Conservation (phyloP, 2,329 filamentous ascomycete species). For the Sporothrix phasma region DNA sequence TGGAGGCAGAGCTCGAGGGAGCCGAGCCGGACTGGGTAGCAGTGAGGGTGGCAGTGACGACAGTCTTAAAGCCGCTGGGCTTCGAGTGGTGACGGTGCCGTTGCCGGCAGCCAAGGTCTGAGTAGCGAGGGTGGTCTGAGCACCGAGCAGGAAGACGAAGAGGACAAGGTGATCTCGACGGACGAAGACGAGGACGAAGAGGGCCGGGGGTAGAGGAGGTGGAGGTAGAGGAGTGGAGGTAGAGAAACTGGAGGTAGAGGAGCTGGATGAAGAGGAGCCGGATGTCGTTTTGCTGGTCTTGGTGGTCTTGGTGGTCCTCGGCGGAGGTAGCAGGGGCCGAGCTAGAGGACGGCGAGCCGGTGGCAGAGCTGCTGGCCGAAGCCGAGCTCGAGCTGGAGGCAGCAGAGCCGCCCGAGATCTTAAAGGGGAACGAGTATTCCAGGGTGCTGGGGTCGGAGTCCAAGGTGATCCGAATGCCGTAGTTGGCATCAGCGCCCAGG, state of each 20-base stretch:
- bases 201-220: too few relatives aligned
- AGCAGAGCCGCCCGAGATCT: conserved; percentile 32
- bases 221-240: too few relatives aligned
- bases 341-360: conserved; percentile 13
- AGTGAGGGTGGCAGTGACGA: conserved; percentile 22
- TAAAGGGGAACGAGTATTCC: conserved; percentile 56
- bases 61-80: conserved; percentile 20
- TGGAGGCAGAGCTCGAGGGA: conserved; percentile 15
- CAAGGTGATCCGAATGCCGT: conserved; percentile 47
- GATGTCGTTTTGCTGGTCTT: neutral
- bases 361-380: conserved; percentile 14
- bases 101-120: conserved; percentile 20
- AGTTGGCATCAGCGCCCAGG: conserved; percentile 38
- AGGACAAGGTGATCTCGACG: conserved; percentile 13
- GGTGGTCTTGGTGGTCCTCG: neutral
- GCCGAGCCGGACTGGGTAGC: conserved; percentile 22
- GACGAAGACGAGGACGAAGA: conserved; percentile 13
- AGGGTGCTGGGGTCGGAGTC: conserved; percentile 39
- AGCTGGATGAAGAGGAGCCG: neutral
- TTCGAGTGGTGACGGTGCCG: conserved; percentile 4
- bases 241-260: too few relatives aligned
- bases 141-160: neutral
- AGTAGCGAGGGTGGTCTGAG: conserved; percentile 18
- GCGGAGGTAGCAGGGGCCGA: conserved; percentile 17
- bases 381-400: conserved; percentile 9